Evolutionary conservation across 2,329 filamentous ascomycete species (phyloP).

Genomic region (Penicillium sp.): DNA sequence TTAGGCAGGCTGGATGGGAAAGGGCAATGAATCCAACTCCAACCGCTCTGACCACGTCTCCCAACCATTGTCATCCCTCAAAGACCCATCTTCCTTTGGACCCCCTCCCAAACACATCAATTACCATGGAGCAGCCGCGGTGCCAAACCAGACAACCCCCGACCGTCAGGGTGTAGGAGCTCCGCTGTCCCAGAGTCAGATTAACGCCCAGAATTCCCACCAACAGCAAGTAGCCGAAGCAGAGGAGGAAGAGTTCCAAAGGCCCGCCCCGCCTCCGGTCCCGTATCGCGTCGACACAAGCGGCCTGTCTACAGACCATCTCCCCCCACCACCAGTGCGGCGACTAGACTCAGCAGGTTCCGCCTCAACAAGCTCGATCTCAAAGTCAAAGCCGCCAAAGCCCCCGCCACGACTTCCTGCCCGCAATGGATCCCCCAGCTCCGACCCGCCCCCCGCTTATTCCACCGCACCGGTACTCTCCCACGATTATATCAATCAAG

Average conservation of each 20-base stretch:
- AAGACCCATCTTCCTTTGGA: slow-evolving; percentile 74
- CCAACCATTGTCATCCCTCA: slow-evolving; percentile 67
- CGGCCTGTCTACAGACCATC: slow-evolving; percentile 65
- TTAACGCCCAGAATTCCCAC: slow-evolving; percentile 31
- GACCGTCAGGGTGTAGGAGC: slow-evolving; percentile 46
- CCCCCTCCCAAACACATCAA: slow-evolving; percentile 71
- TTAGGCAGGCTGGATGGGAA: slow-evolving; percentile 61
- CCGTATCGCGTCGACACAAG: slow-evolving; percentile 70
- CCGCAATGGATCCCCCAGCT: slow-evolving; percentile 56
- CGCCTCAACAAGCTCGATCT: slow-evolving; percentile 25
- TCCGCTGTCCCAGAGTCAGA: slow-evolving; percentile 43
- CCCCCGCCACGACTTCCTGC: slow-evolving; percentile 72
- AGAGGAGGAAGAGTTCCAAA: slow-evolving; percentile 29
- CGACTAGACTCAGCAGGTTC: slow-evolving; percentile 33
- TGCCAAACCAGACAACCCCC: slow-evolving; percentile 48
- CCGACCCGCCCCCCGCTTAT: slow-evolving; percentile 49
- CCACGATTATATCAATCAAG: slow-evolving; percentile 53
- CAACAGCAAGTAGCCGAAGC: slow-evolving; percentile 35
- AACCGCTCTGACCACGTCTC: slow-evolving; percentile 54
- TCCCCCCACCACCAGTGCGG: slow-evolving; percentile 69
- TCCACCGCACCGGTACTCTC: slow-evolving; percentile 42
- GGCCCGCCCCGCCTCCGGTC: slow-evolving; percentile 54
- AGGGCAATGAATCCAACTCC: slow-evolving; percentile 49
- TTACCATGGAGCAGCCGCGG: slow-evolving; percentile 48
- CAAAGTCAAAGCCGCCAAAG: slow-evolving; percentile 51